These are phyloP conservation scores for Liquidambar formosana DNA, from an alignment of 164 flowering plant genomes.

Conservation along the genomic window DNA sequence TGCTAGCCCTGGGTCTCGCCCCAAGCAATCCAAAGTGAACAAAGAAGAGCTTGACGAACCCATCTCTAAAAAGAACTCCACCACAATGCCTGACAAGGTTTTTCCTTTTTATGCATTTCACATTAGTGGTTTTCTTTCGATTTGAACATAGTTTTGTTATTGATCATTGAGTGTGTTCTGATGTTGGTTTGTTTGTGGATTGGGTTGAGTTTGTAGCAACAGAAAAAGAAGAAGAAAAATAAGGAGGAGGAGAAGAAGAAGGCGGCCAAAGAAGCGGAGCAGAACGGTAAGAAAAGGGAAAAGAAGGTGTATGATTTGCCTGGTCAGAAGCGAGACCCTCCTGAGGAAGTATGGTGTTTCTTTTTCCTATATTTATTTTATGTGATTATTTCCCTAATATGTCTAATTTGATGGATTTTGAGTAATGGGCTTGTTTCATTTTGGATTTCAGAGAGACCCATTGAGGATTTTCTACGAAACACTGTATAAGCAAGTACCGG, in stretches of 20 bases:
- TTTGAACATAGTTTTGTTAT: constrained; percentile 3
- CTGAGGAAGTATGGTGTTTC: constrained; percentile 59
- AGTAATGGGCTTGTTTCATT: constrained; percentile 16
- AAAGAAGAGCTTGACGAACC: constrained; percentile 34
- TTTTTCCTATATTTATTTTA: background rate
- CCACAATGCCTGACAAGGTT: constrained; percentile 29
- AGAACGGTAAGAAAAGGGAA: constrained; percentile 50
- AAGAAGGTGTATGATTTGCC: constrained; percentile 86
- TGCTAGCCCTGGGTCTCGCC: constrained; percentile 13
- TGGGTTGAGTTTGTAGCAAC: constrained; percentile 21
- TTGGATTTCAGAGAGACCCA: constrained; percentile 82
- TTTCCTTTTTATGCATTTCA: background rate
- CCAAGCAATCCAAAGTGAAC: constrained; percentile 31
- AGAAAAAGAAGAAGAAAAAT: constrained; percentile 32
- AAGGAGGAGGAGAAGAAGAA: constrained; percentile 30
- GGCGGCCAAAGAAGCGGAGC: constrained; percentile 16
- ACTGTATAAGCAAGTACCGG: constrained; percentile 65
- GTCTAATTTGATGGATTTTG: background rate
- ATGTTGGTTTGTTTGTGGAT: background rate
- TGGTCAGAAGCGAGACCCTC: constrained; percentile 94
- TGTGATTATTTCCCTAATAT: background rate
- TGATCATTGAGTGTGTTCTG: background rate
- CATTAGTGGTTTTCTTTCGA: background rate
- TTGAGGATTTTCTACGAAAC: constrained; percentile 86
- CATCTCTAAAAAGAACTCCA: constrained; percentile 12